Evolutionary conservation across 768 basidiomycete species (phyloP).

Genomic region (Leccinum ochraceum): DNA sequence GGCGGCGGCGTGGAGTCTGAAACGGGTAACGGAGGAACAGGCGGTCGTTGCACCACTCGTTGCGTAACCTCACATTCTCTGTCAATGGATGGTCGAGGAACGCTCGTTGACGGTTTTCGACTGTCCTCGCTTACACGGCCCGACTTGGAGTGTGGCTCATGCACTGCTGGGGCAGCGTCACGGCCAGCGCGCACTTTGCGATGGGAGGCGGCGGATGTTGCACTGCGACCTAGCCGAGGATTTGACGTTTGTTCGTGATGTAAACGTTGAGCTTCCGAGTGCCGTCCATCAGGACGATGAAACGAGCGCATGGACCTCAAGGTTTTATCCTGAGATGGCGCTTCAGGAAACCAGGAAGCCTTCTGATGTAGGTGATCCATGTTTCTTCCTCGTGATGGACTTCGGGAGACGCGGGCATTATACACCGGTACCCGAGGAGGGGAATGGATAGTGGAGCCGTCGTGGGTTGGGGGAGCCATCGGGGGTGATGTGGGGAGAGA

Average conservation of each 20-base stretch:
- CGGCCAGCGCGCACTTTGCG: conserved; percentile 20
- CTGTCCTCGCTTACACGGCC: conserved; percentile 30
- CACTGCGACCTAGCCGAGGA: conserved; percentile 37
- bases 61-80: conserved; percentile 24
- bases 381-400: conserved; percentile 22
- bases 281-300: conserved; percentile 46
- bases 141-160: conserved; percentile 22
- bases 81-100: conserved; percentile 26
- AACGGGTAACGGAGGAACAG: conserved; percentile 40
- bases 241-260: conserved; percentile 32
- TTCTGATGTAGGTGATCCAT: conserved; percentile 24
- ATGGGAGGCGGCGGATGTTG: conserved; percentile 30
- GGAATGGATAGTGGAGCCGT: conserved; percentile 12
- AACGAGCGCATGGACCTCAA: conserved; percentile 62
- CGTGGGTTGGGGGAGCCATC: conserved; percentile 10
- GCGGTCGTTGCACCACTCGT: conserved; percentile 33
- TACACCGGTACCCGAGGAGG: conserved; percentile 14
- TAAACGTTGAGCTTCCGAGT: conserved; percentile 37
- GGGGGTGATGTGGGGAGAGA: conserved; percentile 18
- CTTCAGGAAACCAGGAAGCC: conserved; percentile 21
- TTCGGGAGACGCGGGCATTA: conserved; percentile 20
- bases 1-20: conserved; percentile 39
- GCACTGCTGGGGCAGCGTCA: conserved; percentile 11
- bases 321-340: conserved; percentile 23
- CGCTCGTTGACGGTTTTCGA: conserved; percentile 21